Evolutionary conservation across 257 asterid species (phyloP).

Genomic region (Solanum clarkiae): DNA sequence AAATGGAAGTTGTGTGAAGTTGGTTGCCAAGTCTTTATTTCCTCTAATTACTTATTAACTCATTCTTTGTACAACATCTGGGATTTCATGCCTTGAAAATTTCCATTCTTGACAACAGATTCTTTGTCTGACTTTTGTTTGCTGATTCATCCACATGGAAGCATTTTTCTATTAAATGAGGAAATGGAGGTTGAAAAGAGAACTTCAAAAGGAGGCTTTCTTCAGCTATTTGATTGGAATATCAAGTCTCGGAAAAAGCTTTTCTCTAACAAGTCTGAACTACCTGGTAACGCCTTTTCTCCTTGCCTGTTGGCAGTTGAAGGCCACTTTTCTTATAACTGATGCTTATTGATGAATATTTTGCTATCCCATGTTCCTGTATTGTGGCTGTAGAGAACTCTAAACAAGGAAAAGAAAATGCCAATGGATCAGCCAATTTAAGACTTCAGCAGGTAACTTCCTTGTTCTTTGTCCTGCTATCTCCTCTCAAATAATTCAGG

Average conservation of each 20-base stretch:
- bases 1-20: background rate
- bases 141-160: background rate
- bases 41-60: background rate
- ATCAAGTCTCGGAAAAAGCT: slow-evolving; percentile 85
- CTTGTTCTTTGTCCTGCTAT: background rate
- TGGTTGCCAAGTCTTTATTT: background rate
- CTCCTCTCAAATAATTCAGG: background rate
- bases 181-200: slow-evolving; percentile 85
- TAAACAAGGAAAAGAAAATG: slow-evolving; percentile 46
- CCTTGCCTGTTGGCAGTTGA: background rate
- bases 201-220: slow-evolving; percentile 69
- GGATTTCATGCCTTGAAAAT: background rate
- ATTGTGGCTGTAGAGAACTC: slow-evolving; percentile 37
- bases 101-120: slow-evolving; percentile 6
- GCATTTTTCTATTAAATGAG: slow-evolving; percentile 9
- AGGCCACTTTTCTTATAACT: background rate
- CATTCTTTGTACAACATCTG: background rate
- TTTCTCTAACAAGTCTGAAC: slow-evolving; percentile 63
- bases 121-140: slow-evolving; percentile 9
- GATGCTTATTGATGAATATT: slow-evolving; percentile 1
- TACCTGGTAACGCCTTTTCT: slow-evolving; percentile 41
- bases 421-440: slow-evolving; percentile 29
- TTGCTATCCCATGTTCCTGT: slow-evolving; percentile 3
- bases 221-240: slow-evolving; percentile 96
- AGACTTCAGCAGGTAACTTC: slow-evolving; percentile 48